Evolutionary conservation across 352 stramenopile genomes (phyloP).

Genomic region (Phytophthora ramorum): DNA sequence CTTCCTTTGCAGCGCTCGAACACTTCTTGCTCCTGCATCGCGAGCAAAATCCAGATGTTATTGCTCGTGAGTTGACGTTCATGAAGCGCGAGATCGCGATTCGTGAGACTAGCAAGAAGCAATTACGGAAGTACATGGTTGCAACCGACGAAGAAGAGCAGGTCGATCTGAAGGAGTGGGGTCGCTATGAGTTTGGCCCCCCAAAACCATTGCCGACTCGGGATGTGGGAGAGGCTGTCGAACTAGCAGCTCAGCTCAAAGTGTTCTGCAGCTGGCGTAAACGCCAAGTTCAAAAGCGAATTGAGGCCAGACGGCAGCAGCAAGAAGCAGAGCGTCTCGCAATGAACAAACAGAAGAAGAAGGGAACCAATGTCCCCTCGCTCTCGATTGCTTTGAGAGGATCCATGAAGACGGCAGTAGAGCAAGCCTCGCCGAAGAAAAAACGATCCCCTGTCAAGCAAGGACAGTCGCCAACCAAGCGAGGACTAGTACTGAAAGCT

Average conservation of each 20-base stretch:
- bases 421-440: slow-evolving; percentile 8
- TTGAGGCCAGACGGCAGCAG: slow-evolving; percentile 47
- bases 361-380: slow-evolving; percentile 11
- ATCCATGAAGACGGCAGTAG: slow-evolving; percentile 34
- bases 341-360: slow-evolving; percentile 32
- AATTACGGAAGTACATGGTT: slow-evolving; percentile 78
- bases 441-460: background rate
- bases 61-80: slow-evolving; percentile 61
- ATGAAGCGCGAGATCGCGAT: slow-evolving; percentile 65
- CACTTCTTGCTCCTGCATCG: slow-evolving; percentile 51
- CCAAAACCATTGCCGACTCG: slow-evolving; percentile 49
- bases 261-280: slow-evolving; percentile 64
- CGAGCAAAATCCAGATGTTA: slow-evolving; percentile 45
- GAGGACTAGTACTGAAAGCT: slow-evolving; percentile 4
- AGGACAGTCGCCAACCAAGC: background rate
- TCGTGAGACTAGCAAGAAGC: slow-evolving; percentile 60
- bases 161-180: slow-evolving; percentile 73
- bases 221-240: slow-evolving; percentile 56
- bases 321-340: slow-evolving; percentile 40
- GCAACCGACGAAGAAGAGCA: slow-evolving; percentile 61
- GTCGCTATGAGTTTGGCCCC: slow-evolving; percentile 56
- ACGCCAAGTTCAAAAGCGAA: slow-evolving; percentile 44
- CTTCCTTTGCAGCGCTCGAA: slow-evolving; percentile 40
- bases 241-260: slow-evolving; percentile 58
- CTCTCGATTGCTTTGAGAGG: slow-evolving; percentile 22